Evolutionary conservation across 164 flowering plant genomes (phyloP), one percentile per base, ranked within the genome.

Genomic region (Sextonia rubra): DNA sequence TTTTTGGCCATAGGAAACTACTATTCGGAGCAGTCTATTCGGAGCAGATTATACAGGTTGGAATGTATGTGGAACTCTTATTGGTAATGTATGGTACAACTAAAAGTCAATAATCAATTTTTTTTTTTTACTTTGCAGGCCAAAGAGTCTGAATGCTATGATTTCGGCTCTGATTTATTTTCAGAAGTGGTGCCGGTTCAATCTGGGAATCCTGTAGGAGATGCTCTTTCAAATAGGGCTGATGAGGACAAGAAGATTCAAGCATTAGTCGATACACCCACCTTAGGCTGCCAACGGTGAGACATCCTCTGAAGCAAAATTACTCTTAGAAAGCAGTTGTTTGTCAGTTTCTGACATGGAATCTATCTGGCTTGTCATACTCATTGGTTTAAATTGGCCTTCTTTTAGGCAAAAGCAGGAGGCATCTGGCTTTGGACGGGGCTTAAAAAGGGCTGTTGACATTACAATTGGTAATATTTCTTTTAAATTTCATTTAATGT

Each of bases 211-310:
- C 83, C 76, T 5, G 49, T 78, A 37, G 89, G 78, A 68, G 49
- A 47, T 5, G 97, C 86, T 1, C 83, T 88, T 64, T 79, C 89
- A 3, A 89, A 82, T 76, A 85, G 79, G 82, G 95, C 82, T 76
- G 99, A 96, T 66, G 98, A 96, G 75, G 98, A 93, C 69, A 89
- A 88, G 85, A 96, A 88, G 78, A 87, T 96, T 23, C 87, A 90
- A 82, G 98, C 97, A 58, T 87, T 93, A 70, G 84, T 91, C 68
- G 92, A 91, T 66, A 87, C 90, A 15, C 85, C 98, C 56, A 88
- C 90, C 60, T 78, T 93, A 73, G 94, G 93, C 73, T 96, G 99
- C 98, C 95, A 87, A 70, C 82, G 85, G 99, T 96, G 65, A 85
- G 91, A 73, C 70, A 18, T 27, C 47, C 12, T 25, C 65, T 25